Evolutionary conservation across 2,329 filamentous ascomycete genomes (phyloP), one percentile per base, ranked within the genome.

Genomic region (Colletotrichum liriopes): DNA sequence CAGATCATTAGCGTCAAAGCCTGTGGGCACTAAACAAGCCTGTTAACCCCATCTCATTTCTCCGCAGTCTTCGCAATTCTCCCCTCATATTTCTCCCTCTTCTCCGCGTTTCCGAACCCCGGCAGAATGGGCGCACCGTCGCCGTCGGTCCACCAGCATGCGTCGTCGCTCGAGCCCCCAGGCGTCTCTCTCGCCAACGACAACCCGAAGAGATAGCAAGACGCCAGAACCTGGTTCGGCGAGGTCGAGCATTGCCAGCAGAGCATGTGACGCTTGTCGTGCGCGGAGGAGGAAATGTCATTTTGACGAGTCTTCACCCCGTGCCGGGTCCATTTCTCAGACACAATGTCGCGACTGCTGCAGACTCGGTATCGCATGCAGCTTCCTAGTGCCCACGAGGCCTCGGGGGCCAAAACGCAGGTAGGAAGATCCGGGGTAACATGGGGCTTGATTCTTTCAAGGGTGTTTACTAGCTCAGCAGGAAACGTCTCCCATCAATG

Each of bases 201-300:
- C 45, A 41, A 56, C 43, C 14, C 26, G 45, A 35, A 66, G 67
- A n/a, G 52, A 23, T 41, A 67, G 55, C 55, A 67, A 52, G n/a
- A 71, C 64, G 26, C 68, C 68, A 4, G 64, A 67, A 18, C 26
- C 47, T 2, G 35, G 32, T 7, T 14, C 54, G 29, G 8, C 55
- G 47, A 61, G 68, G 35, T 43, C 68, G 11, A 67, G 23, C 16
- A 67, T 77, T 35, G 74, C 76, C 9, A 72, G 71, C n/a, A 70
- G 76, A 54, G 76, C 76, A 2, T 77, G 76, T 54, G 76, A 77
- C 69, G 76, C 75, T 14, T 77, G 76, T 56, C 73, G 76, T 32
- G 76, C 76, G 2, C 72, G 76, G 7, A 72, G 76, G 55, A 73
- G 76, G 29, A 77, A 76, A 64, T 77, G 76, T 39, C 67, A 72